Evolutionary conservation across 75 land plant genomes (phyloP).

Genomic region (Cunninghamia lanceolata): DNA sequence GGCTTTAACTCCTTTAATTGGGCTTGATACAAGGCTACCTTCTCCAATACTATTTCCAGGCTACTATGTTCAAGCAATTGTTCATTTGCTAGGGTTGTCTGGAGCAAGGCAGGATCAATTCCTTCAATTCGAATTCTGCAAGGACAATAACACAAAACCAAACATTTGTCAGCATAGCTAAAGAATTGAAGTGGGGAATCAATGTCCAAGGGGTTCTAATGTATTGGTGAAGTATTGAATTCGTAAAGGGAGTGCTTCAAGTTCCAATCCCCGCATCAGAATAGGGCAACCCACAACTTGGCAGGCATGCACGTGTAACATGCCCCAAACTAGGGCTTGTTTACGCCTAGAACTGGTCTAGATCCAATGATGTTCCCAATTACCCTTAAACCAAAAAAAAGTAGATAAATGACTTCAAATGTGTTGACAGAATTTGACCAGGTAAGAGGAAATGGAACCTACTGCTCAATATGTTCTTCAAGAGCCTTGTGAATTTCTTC

Average conservation of each 20-base stretch:
- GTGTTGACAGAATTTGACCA: neutral
- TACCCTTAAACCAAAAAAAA: neutral
- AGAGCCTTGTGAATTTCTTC: conserved; percentile 55
- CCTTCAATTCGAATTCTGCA: conserved; percentile 84
- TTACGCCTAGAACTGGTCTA: too few species aligned
- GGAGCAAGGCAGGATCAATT: conserved; percentile 66
- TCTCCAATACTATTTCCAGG: conserved; percentile 58
- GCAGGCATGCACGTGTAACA: too few species aligned
- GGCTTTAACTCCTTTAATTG: conserved; percentile 92
- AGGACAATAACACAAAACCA: conserved; percentile 1
- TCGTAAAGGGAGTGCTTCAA: too few species aligned
- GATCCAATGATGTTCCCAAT: too few species aligned
- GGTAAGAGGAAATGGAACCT: conserved; percentile 10
- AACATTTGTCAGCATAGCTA: neutral
- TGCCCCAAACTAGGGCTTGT: too few species aligned
- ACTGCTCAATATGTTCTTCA: conserved; percentile 80
- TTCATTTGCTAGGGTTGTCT: conserved; percentile 45
- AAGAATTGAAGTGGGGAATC: too few species aligned
- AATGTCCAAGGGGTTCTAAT: too few species aligned
- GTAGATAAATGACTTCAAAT: neutral
- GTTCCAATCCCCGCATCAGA: too few species aligned
- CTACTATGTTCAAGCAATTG: conserved; percentile 36
- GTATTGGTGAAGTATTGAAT: too few species aligned
- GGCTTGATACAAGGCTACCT: conserved; percentile 74
- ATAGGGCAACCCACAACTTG: too few species aligned